Conservation (phyloP, 108 stramenopile genomes). For the Chaetoceros muelleri region DNA sequence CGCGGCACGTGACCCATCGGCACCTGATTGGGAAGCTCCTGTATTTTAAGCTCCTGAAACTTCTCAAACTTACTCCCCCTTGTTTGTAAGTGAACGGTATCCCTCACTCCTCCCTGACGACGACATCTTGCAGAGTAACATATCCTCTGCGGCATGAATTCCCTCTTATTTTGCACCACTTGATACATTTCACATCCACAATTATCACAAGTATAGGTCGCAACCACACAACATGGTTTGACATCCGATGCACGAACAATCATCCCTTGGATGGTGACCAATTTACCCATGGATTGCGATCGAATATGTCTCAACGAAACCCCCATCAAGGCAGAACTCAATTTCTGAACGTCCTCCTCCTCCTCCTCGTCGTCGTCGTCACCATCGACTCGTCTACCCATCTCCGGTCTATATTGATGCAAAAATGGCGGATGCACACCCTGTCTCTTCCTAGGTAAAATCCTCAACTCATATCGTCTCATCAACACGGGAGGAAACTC, state of each 20-base stretch:
- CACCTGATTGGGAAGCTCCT: slow-evolving; percentile 94
- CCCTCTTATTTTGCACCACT: slow-evolving; percentile 57
- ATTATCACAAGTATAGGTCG: slow-evolving; percentile 96
- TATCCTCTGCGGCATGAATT: slow-evolving; percentile 65
- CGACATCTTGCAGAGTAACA: slow-evolving; percentile 63
- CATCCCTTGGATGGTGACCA: slow-evolving; percentile 89
- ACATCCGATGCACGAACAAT: slow-evolving; percentile 92
- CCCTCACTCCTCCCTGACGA: slow-evolving; percentile 14
- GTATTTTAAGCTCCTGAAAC: slow-evolving; percentile 94
- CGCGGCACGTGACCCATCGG: slow-evolving; percentile 98
- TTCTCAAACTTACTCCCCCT: slow-evolving; percentile 93
- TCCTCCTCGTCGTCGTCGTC: slow-evolving; percentile 4
- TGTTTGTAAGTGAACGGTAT: slow-evolving; percentile 80
- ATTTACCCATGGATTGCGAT: slow-evolving; percentile 71
- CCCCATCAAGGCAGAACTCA: slow-evolving; percentile 9
- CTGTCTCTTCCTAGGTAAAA: slow-evolving; percentile 51
- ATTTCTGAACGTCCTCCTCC: slow-evolving; percentile 1
- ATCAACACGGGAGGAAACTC: slow-evolving; percentile 67
- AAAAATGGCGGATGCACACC: slow-evolving; percentile 56
- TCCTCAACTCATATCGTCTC: slow-evolving; percentile 74
- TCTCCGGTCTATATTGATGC: slow-evolving; percentile 18
- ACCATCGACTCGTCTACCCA: too few species aligned
- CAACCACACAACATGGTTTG: slow-evolving; percentile 88
- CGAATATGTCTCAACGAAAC: slow-evolving; percentile 75
- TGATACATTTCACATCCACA: slow-evolving; percentile 96